phyloP scores from a whole-genome alignment of 1,139 yeast species.

The Wickerhamomyces sp. region DNA sequence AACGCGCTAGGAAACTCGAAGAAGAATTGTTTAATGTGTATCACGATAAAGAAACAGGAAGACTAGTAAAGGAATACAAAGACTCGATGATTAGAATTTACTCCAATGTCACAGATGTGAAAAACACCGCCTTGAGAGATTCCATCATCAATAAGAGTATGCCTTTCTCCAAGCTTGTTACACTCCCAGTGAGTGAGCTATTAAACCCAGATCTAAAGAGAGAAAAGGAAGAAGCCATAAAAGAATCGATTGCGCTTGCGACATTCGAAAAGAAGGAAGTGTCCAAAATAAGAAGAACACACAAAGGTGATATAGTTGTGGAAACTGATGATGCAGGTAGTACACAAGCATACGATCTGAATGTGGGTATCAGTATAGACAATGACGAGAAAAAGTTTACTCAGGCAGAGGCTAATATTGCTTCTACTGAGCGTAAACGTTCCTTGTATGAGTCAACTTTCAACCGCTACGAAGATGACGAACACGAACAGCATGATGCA shows the following conservation, averaged over 20 bases:
- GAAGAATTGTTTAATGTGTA: slow-evolving; percentile 35
- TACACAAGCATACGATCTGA: slow-evolving; percentile 21
- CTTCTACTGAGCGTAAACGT: slow-evolving; percentile 7
- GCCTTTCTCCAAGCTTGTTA: slow-evolving; percentile 46
- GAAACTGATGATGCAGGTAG: slow-evolving; percentile 46
- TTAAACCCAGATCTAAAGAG: slow-evolving; percentile 68
- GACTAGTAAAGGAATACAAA: slow-evolving; percentile 36
- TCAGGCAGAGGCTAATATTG: slow-evolving; percentile 9
- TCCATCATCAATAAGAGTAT: slow-evolving; percentile 45
- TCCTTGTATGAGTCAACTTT: slow-evolving; percentile 13
- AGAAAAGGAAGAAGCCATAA: slow-evolving; percentile 67
- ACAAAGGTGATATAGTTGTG: slow-evolving; percentile 81
- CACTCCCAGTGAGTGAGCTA: slow-evolving; percentile 57
- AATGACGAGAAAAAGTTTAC: slow-evolving; percentile 27
- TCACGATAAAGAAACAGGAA: slow-evolving; percentile 31
- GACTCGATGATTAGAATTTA: slow-evolving; percentile 49
- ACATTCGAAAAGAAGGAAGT: slow-evolving; percentile 52
- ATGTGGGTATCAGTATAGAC: slow-evolving; percentile 29
- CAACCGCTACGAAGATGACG: slow-evolving; percentile 25
- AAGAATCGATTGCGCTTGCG: slow-evolving; percentile 58
- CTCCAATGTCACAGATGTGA: slow-evolving; percentile 48
- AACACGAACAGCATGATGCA: slow-evolving; percentile 18
- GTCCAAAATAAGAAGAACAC: slow-evolving; percentile 70
- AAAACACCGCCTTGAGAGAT: slow-evolving; percentile 40
- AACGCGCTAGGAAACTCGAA: slow-evolving; percentile 33